Conservation (phyloP, 108 stramenopile species). For the Cyclotella baltica region DNA sequence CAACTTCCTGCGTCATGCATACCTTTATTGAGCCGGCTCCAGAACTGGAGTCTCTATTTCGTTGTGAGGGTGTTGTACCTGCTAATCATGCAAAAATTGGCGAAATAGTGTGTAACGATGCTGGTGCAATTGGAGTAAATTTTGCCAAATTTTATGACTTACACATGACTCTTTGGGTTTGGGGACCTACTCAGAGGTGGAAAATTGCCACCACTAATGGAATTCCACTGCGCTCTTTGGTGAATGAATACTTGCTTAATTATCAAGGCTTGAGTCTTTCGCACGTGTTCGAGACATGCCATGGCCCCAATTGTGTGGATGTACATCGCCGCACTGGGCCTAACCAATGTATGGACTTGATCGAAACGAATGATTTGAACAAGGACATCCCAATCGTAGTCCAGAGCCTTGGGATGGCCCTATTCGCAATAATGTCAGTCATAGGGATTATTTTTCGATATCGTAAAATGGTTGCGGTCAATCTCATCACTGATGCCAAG, state of each 20-base stretch:
- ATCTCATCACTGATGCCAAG: too few relatives aligned
- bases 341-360: constrained; percentile 2
- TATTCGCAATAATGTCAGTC: background rate
- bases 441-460: background rate
- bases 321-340: background rate
- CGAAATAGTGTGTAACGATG: background rate
- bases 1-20: constrained; percentile 2
- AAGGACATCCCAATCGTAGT: background rate
- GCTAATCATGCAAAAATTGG: background rate
- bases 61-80: background rate
- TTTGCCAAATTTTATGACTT: background rate
- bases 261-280: background rate
- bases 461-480: too few relatives aligned
- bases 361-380: background rate
- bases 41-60: background rate
- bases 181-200: background rate
- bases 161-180: constrained; percentile 5
- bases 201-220: background rate
- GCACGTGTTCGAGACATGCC: background rate
- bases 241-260: background rate
- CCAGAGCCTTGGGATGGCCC: background rate
- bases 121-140: background rate
- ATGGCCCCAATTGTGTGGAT: constrained; percentile 14
- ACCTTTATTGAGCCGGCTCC: background rate
- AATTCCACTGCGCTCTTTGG: background rate